phyloP scores from a whole-genome alignment of 345 rosid species.

The Clausena lansium region DNA sequence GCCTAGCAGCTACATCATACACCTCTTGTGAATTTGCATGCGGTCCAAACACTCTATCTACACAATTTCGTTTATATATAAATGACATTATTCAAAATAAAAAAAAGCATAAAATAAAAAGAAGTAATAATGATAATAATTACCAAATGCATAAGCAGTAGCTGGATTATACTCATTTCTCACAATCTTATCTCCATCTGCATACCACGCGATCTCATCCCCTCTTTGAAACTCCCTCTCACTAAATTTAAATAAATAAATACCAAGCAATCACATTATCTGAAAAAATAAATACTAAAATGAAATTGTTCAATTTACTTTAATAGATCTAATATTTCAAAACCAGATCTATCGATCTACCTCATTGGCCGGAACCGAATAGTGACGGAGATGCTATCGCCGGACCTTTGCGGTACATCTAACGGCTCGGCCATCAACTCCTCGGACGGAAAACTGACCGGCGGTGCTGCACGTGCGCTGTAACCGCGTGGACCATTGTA shows the following conservation, averaged over 20 bases:
- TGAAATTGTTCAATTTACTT: conserved; percentile 6
- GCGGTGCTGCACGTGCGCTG: conserved; percentile 29
- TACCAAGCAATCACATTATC: conserved; percentile 12
- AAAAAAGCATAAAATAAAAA: neutral
- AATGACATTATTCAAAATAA: neutral
- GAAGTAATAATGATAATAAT: conserved; percentile 1
- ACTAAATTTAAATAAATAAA: conserved; percentile 32
- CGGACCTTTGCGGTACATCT: conserved; percentile 53
- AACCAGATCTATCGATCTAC: conserved; percentile 65
- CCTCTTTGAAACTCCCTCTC: conserved; percentile 93
- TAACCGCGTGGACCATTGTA: conserved; percentile 39
- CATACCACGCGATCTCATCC: conserved; percentile 95
- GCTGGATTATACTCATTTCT: conserved; percentile 86
- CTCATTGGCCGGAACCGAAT: conserved; percentile 95
- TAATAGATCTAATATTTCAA: conserved; percentile 47
- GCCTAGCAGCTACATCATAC: conserved; percentile 92
- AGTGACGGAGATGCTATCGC: conserved; percentile 94
- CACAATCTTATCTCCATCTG: conserved; percentile 92
- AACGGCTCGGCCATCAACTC: conserved; percentile 68
- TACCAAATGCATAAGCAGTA: conserved; percentile 93
- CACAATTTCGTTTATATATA: neutral
- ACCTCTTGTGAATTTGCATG: conserved; percentile 75
- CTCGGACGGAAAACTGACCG: conserved; percentile 59
- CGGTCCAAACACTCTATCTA: conserved; percentile 92
- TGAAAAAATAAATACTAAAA: conserved; percentile 4